Base-by-base conservation (phyloP, 495 filamentous ascomycete species). In the Elasticomyces elasticus region DNA sequence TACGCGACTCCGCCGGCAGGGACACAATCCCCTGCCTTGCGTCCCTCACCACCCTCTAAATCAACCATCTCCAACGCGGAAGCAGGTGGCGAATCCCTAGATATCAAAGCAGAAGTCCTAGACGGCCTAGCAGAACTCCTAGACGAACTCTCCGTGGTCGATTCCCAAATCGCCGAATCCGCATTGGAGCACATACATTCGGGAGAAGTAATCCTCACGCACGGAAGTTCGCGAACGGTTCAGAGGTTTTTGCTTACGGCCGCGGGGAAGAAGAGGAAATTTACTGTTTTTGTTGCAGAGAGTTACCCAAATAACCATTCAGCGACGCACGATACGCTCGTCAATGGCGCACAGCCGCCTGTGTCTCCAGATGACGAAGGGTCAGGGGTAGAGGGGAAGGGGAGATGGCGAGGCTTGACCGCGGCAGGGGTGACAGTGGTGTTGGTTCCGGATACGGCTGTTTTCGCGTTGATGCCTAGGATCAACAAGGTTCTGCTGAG, bases 401-500 rank as follows among this genome's bases (percentile, higher is more conserved):
- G 78, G 9, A 68, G 76, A 4, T 83, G 94, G 68, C 94, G 89
- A 64, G 78, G 86, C 10, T 74, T 96, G 50, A 83, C 81, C 31
- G 75, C 78, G 15, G 77, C 81, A 12, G 89, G 89, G 47, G 83
- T 94, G 49, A 85, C 80, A 9, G 84, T 91, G 28, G 82, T 94
- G 55, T 73, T 86, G 25, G 83, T 94, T 33, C 82, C 89, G 20
- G 88, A 89, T 66, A 84, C 85, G 11, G 84, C 86, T 12, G 79
- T 92, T 33, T 91, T 88, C 70, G 89, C 89, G 5, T 80, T 95
- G 51, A 96, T 96, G 85, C 85, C 90, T 0, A 80, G 82, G 49
- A 86, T 94, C 62, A 94, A 90, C 74, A 95, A 95, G 73, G 89
- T 96, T 55, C 86, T 96, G 28, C 75, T 96, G 23, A 81, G 84